These are phyloP conservation scores for Gastroboletus turbinatus DNA, from an alignment of 1,284 basidiomycete genomes.

Conservation along the genomic window DNA sequence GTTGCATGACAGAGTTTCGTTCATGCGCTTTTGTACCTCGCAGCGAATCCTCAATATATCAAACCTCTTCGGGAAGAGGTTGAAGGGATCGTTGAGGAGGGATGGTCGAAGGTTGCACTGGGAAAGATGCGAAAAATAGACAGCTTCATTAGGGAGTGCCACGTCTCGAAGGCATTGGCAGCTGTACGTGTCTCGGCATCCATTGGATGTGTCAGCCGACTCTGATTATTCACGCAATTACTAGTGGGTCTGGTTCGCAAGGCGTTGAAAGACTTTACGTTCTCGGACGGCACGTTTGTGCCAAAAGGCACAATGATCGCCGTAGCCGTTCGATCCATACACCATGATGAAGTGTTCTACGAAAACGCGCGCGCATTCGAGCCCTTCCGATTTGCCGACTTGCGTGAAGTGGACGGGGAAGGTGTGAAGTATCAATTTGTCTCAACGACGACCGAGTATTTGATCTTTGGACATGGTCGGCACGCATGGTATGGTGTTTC, in stretches of 20 bases:
- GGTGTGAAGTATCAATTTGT: conserved; percentile 19
- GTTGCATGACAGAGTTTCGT: conserved; percentile 27
- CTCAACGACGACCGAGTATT: conserved; percentile 9
- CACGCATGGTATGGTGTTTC: conserved; percentile 13
- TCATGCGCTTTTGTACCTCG: conserved; percentile 17
- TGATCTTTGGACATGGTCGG: conserved; percentile 17
- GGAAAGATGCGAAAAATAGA: conserved; percentile 43
- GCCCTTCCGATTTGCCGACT: conserved; percentile 32
- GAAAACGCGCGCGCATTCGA: conserved; percentile 29
- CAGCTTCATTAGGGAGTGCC: conserved; percentile 46
- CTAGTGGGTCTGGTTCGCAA: conserved; percentile 36
- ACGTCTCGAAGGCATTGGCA: conserved; percentile 33
- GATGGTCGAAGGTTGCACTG: conserved; percentile 42
- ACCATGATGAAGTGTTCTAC: conserved; percentile 34
- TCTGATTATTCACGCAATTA: neutral
- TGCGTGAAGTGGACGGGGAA: conserved; percentile 15
- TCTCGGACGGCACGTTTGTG: conserved; percentile 42
- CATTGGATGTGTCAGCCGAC: neutral
- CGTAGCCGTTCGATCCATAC: conserved; percentile 20
- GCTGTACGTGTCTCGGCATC: conserved; percentile 22
- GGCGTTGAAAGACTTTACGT: conserved; percentile 36
- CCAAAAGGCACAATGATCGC: conserved; percentile 35
- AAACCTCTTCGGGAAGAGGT: conserved; percentile 44
- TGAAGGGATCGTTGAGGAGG: conserved; percentile 26
- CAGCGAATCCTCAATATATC: conserved; percentile 37